Evolutionary conservation across 2,329 filamentous ascomycete species (phyloP).

Genomic region (Arthroderma sp.): DNA sequence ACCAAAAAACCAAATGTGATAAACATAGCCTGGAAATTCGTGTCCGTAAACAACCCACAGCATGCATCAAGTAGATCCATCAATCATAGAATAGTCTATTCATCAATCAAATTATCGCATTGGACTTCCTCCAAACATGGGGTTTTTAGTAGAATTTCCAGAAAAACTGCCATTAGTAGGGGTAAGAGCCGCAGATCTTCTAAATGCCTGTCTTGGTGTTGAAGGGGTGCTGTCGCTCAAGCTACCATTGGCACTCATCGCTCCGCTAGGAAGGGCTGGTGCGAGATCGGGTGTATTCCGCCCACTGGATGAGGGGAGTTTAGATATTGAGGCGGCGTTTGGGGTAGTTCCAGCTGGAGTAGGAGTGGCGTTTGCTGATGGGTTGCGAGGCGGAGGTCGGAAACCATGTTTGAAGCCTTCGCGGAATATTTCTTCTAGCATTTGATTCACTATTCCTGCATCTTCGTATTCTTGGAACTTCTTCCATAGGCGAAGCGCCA

Average conservation of each 20-base stretch:
- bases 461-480: constrained; percentile 86
- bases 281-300: constrained; percentile 27
- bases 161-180: constrained; percentile 30
- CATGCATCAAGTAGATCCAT: no score
- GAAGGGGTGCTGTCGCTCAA: constrained; percentile 21
- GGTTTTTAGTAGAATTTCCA: constrained; percentile 1
- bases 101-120: constrained; percentile 3
- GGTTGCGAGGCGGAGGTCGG: constrained; percentile 37
- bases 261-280: constrained; percentile 4
- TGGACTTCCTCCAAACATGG: constrained; percentile 9
- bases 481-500: constrained; percentile 73
- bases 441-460: constrained; percentile 67
- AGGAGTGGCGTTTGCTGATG: not conserved
- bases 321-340: not conserved
- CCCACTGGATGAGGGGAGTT: constrained; percentile 17
- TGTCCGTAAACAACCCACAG: no score
- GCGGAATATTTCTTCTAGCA: constrained; percentile 75
- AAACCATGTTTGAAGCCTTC: constrained; percentile 47
- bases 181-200: constrained; percentile 29
- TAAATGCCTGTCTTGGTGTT: constrained; percentile 30
- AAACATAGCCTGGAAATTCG: no score
- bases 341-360: not conserved
- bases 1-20: no score
- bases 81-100: not conserved
- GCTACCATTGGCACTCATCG: constrained; percentile 11